Conservation (phyloP, 495 filamentous ascomycete species). For the Podospora pseudoanserina region DNA sequence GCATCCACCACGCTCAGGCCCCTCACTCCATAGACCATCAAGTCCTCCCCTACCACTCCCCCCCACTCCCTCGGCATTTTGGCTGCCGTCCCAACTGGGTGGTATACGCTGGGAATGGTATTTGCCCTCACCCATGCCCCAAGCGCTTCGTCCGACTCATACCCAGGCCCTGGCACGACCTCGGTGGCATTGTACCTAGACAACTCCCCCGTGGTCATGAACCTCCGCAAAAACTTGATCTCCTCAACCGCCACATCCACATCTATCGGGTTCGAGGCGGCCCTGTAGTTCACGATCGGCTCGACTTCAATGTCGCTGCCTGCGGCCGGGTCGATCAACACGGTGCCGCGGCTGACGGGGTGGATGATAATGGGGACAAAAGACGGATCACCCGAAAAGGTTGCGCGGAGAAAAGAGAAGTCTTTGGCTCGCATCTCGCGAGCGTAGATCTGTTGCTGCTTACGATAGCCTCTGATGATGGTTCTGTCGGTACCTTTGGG, state of each 20-base stretch:
- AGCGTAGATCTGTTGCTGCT: conserved; percentile 25
- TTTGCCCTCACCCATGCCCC: conserved; percentile 24
- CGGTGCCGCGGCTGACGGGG: conserved; percentile 40
- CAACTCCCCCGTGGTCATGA: conserved; percentile 24
- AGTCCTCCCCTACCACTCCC: conserved; percentile 42
- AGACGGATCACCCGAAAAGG: conserved; percentile 23
- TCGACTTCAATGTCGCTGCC: conserved; percentile 29
- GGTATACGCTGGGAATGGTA: conserved; percentile 34
- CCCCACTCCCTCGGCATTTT: conserved; percentile 50
- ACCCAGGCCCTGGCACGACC: conserved; percentile 29
- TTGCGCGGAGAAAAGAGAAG: conserved; percentile 11
- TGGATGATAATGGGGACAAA: conserved; percentile 36
- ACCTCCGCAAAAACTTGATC: conserved; percentile 35
- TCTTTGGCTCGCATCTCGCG: conserved; percentile 23
- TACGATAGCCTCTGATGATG: conserved; percentile 26
- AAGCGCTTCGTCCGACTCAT: conserved; percentile 27
- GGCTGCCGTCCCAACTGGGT: conserved; percentile 35
- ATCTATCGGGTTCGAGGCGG: conserved; percentile 43
- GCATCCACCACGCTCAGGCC: conserved; percentile 40
- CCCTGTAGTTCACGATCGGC: conserved; percentile 43
- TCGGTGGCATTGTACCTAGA: conserved; percentile 18
- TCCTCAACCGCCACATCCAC: conserved; percentile 35
- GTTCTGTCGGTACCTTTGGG: conserved; percentile 35
- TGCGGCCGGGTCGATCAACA: conserved; percentile 36
- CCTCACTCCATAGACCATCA: conserved; percentile 39